Conservation (phyloP, 306 rosid species). For the Vicia faba region DNA sequence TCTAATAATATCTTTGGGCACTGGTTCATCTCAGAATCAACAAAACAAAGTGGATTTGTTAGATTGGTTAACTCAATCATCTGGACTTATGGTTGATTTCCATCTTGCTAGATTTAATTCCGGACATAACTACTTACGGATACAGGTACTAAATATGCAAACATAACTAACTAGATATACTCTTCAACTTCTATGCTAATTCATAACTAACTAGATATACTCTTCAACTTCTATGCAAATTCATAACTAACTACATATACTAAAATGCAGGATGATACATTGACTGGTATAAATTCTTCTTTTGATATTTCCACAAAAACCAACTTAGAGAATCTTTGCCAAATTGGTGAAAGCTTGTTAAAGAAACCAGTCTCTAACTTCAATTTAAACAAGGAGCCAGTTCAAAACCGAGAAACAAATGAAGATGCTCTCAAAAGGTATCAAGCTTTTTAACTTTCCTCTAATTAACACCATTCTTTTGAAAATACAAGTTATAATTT, state of each 20-base stretch:
- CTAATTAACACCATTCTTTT: no score
- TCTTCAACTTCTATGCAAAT: not conserved
- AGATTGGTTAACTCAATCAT: constrained; percentile 48
- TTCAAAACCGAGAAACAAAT: constrained; percentile 40
- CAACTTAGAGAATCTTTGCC: constrained; percentile 38
- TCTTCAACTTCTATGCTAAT: not conserved
- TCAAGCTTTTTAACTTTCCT: no score
- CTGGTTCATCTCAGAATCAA: constrained; percentile 42
- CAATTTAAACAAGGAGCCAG: constrained; percentile 35
- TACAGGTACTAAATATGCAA: constrained; percentile 37
- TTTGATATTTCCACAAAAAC: constrained; percentile 46
- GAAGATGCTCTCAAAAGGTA: constrained; percentile 49
- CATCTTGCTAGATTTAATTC: constrained; percentile 40
- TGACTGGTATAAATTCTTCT: constrained; percentile 35
- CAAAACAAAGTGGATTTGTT: constrained; percentile 37
- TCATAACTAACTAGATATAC: not conserved
- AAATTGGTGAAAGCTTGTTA: constrained; percentile 44
- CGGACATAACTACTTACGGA: constrained; percentile 27
- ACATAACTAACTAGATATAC: not conserved
- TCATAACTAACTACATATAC: not conserved
- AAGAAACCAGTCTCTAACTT: constrained; percentile 45
- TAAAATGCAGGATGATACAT: constrained; percentile 46
- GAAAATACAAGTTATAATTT: no score
- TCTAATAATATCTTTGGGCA: constrained; percentile 47
- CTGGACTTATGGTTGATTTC: constrained; percentile 42